These are phyloP conservation scores for Fragaria ananassa DNA, from an alignment of 306 rosid genomes.

Conservation along the genomic window DNA sequence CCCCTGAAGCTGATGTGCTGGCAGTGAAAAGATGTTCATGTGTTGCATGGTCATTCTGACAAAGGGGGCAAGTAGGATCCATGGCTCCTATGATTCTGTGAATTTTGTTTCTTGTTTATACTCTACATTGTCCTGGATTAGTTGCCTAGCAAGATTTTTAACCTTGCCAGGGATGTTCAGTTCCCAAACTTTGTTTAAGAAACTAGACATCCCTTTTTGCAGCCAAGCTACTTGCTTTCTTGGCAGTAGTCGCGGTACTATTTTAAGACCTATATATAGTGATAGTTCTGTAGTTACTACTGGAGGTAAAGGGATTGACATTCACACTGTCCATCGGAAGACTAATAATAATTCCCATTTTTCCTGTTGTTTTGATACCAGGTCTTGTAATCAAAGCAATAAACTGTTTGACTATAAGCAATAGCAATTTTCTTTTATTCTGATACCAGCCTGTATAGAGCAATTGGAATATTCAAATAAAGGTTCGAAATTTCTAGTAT, in stretches of 20 bases:
- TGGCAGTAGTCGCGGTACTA: no score
- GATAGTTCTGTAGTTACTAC: neutral
- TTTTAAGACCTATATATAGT: neutral
- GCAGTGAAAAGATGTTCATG: neutral
- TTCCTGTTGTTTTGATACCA: neutral
- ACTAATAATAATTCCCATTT: neutral
- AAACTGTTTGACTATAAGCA: neutral
- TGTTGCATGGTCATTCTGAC: neutral
- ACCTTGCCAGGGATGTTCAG: neutral
- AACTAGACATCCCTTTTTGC: no score
- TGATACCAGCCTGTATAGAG: no score
- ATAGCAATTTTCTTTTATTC: neutral
- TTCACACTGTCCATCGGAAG: neutral
- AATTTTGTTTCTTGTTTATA: neutral
- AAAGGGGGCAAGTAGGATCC: neutral
- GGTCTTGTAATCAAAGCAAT: neutral
- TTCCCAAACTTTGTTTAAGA: no score
- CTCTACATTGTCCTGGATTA: neutral
- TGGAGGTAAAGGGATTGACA: neutral
- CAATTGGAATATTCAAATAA: no score
- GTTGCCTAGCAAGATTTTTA: neutral
- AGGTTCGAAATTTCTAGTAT: neutral
- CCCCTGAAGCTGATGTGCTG: neutral
- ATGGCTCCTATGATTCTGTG: neutral
- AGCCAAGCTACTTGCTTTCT: no score